These are phyloP conservation scores for Phylloporus sp. DNA, from an alignment of 768 basidiomycete genomes.

Conservation along the genomic window DNA sequence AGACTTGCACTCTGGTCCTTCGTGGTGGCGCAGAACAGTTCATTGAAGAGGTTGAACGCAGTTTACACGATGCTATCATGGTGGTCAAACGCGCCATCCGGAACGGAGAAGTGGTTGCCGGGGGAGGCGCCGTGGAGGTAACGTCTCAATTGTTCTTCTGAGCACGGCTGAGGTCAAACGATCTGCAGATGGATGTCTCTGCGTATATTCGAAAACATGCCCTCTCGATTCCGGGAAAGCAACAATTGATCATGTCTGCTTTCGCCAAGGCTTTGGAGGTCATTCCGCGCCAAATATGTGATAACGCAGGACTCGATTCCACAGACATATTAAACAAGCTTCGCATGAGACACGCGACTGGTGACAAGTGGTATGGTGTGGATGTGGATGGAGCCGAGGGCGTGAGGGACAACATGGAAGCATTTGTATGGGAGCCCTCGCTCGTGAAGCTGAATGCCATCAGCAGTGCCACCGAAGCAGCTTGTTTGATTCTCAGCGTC, in stretches of 20 bases:
- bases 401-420: constrained; percentile 93
- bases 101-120: constrained; percentile 95
- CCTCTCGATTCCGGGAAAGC: constrained; percentile 90
- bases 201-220: constrained; percentile 91
- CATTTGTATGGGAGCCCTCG: constrained; percentile 98
- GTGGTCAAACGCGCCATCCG: constrained; percentile 97
- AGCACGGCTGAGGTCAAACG: not conserved
- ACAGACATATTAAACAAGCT: constrained; percentile 97
- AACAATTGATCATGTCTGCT: constrained; percentile 88
- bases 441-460: constrained; percentile 95
- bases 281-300: constrained; percentile 97
- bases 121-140: constrained; percentile 96
- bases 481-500: constrained; percentile 90
- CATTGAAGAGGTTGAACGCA: constrained; percentile 96
- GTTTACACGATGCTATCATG: constrained; percentile 98
- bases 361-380: constrained; percentile 88
- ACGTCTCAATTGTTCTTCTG: constrained; percentile 9
- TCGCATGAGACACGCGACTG: constrained; percentile 90
- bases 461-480: constrained; percentile 92
- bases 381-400: constrained; percentile 88
- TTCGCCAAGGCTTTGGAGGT: constrained; percentile 97
- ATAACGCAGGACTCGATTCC: constrained; percentile 96
- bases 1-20: constrained; percentile 91
- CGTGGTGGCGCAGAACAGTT: constrained; percentile 98
- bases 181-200: constrained; percentile 89